Base-by-base conservation (phyloP, 2,329 filamentous ascomycete genomes). In the Cytospora piceae region DNA sequence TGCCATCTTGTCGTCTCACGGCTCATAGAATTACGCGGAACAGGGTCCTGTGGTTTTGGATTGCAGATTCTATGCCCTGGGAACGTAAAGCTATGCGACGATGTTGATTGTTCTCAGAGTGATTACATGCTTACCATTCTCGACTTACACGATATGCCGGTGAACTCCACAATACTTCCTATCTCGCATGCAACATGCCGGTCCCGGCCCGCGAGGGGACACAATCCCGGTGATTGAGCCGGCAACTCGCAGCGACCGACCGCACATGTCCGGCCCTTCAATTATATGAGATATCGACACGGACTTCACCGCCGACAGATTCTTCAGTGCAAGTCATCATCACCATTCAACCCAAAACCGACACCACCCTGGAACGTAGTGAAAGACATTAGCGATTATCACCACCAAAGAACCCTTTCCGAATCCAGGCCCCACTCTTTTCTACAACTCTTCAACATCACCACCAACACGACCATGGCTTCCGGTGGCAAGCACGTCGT, bases 401-500 rank as follows among this genome's bases (percentile, higher is more conserved):
- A 46, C 42, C 3, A 22, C 42, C 42, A n/a, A 22, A 11, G 42
- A 22, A 46, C 20, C 14, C 22, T 12, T 57, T 29, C 62, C 20
- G 4, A 15, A 24, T 17, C 11, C 9, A 32, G n/a, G 17, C 11
- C 29, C 24, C 32, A 22, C 14, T 31, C 11, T 27, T 11, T 20
- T 14, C 29, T 29, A 14, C 11, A 27, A 59, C 20, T 20, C 3
- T 3, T 1, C 24, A 52, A 9, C 24, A 27, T 9, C 32, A 52
- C n/a, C 27, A 46, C n/a, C 27, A 46, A 24, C 14, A 20, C 42
- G 22, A 7, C 20, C 42, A 68, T 68, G 66, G 66, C 60, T 14
- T 61, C 64, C 24, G 62, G 61, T 14, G 61, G 67, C 15, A 82
- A 82, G 62, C 77, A 83, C 67, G 76, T 82, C 64, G 80, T 83